Percentiles rank a stretch among this genome's conserved stretches.
These are phyloP conservation scores for Fallopia convolvulus DNA, from an alignment of 148 eudicot species.

Conservation along the genomic window DNA sequence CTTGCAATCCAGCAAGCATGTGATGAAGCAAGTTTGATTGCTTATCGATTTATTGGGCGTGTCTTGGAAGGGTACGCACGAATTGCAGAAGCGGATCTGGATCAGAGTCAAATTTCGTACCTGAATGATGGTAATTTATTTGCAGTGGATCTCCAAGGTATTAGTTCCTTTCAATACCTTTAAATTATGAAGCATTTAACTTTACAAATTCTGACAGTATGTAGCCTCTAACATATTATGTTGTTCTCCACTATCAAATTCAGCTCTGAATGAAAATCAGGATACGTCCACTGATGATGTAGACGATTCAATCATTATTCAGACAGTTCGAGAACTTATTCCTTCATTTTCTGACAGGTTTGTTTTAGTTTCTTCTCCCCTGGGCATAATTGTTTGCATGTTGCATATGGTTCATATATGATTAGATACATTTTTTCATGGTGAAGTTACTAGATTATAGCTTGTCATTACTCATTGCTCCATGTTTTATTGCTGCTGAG, in stretches of 20 bases:
- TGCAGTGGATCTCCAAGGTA: conserved; percentile 27
- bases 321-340: conserved; percentile 5
- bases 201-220: no score
- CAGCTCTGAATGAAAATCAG: not conserved
- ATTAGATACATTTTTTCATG: not conserved
- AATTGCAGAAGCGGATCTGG: conserved; percentile 28
- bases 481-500: not conserved
- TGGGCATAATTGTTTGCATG: no score
- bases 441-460: no score
- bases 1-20: conserved; percentile 62
- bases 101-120: conserved; percentile 32
- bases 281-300: not conserved
- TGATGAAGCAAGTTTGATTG: conserved; percentile 61
- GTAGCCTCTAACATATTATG: not conserved
- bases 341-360: conserved; percentile 14
- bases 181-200: not conserved
- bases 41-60: conserved; percentile 47
- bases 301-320: not conserved
- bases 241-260: not conserved
- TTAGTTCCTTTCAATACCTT: not conserved
- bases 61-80: conserved; percentile 40
- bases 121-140: conserved; percentile 32
- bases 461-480: not conserved
- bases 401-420: not conserved
- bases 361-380: not conserved